Percentiles rank a stretch among this genome's conserved stretches.
These are phyloP conservation scores for Hypomyces perniciosus DNA, from an alignment of 2,329 filamentous ascomycete genomes.

Conservation along the genomic window DNA sequence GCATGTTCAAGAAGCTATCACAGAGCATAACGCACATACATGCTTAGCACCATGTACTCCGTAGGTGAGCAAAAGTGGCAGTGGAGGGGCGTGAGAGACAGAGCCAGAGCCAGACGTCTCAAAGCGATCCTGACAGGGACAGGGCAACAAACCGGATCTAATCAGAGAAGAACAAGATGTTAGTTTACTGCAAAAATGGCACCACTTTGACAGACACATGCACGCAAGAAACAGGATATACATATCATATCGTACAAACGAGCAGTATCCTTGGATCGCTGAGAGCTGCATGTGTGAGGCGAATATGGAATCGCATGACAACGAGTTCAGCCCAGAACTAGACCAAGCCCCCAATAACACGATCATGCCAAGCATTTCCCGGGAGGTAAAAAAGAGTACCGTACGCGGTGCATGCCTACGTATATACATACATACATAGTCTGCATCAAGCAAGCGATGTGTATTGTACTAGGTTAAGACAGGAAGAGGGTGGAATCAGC, in stretches of 20 bases:
- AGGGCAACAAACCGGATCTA: background rate
- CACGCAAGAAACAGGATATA: background rate
- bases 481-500: too few relatives aligned
- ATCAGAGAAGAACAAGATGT: background rate
- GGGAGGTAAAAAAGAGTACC: too few relatives aligned
- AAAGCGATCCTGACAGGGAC: background rate
- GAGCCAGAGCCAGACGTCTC: background rate
- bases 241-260: background rate
- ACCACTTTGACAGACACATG: background rate
- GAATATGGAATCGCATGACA: background rate
- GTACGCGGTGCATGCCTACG: too few relatives aligned
- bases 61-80: background rate
- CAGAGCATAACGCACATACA: too few relatives aligned
- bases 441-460: too few relatives aligned
- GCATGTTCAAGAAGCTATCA: too few relatives aligned
- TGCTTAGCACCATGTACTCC: background rate
- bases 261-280: background rate
- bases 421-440: too few relatives aligned
- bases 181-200: background rate
- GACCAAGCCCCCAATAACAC: too few relatives aligned
- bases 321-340: too few relatives aligned
- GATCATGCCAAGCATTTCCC: too few relatives aligned
- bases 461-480: too few relatives aligned
- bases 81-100: background rate
- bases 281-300: constrained; percentile 1